phyloP scores from a whole-genome alignment of 2,329 filamentous ascomycete genomes.

The Fusarium acutatum region DNA sequence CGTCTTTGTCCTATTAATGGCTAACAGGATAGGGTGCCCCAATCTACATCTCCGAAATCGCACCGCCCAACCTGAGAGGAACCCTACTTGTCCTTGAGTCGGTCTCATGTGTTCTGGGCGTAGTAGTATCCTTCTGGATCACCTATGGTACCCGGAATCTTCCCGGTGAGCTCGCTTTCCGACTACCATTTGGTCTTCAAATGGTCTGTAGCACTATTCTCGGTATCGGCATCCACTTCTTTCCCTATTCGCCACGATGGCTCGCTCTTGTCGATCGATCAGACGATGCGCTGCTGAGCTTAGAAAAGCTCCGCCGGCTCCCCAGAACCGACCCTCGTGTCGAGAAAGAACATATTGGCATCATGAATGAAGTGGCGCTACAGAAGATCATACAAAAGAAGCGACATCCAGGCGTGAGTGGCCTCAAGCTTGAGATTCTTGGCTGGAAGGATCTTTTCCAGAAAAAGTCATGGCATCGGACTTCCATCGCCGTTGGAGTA shows the following conservation, averaged over 20 bases:
- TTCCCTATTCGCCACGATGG: conserved; percentile 59
- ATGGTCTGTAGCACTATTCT: conserved; percentile 34
- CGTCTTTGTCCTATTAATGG: background rate
- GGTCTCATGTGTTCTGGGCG: conserved; percentile 50
- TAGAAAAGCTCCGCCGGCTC: conserved; percentile 52
- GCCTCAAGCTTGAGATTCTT: background rate
- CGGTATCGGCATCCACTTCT: conserved; percentile 52
- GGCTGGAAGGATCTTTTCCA: conserved; percentile 15
- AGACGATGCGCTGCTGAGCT: conserved; percentile 49
- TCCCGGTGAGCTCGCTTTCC: conserved; percentile 51
- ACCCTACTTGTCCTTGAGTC: conserved; percentile 59
- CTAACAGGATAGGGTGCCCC: conserved; percentile 45
- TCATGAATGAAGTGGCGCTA: background rate
- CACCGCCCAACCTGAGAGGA: conserved; percentile 58
- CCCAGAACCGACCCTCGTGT: conserved; percentile 54
- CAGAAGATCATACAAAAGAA: background rate
- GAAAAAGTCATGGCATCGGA: background rate
- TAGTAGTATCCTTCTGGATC: conserved; percentile 61
- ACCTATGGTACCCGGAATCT: conserved; percentile 59
- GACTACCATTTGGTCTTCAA: conserved; percentile 49
- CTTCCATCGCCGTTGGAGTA: conserved; percentile 23
- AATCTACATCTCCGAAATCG: conserved; percentile 60
- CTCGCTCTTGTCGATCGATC: conserved; percentile 51
- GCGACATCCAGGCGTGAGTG: background rate
- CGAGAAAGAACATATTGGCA: background rate